Evolutionary conservation across 2,329 filamentous ascomycete genomes (phyloP).

Genomic region (Fusarium euwallaceae): DNA sequence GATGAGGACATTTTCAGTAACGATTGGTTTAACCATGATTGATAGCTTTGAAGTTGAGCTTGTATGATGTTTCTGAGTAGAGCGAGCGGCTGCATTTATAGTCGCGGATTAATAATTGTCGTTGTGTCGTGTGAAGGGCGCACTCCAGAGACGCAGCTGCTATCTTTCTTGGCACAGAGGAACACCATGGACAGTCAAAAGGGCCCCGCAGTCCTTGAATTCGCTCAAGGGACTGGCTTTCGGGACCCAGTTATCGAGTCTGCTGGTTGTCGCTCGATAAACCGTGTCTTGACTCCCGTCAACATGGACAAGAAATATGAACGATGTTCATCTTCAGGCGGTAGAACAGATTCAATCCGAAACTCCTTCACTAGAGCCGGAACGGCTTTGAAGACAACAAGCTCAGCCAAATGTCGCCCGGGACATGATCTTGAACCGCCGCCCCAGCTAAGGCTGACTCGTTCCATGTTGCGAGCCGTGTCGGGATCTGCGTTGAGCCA

Average conservation of each 20-base stretch:
- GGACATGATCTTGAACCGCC: constrained; percentile 65
- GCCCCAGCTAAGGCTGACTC: constrained; percentile 65
- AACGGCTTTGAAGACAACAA: constrained; percentile 62
- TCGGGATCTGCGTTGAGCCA: constrained; percentile 57
- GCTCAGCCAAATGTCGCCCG: constrained; percentile 63
- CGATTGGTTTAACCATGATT: constrained; percentile 38
- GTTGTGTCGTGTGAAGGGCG: constrained; percentile 39
- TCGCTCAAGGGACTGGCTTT: fast-evolving
- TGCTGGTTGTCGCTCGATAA: constrained; percentile 40
- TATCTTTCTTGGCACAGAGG: background rate
- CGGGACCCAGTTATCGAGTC: fast-evolving
- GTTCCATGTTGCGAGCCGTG: constrained; percentile 57
- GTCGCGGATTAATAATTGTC: constrained; percentile 26
- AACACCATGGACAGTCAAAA: background rate
- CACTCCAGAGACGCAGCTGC: background rate
- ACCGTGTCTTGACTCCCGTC: constrained; percentile 60
- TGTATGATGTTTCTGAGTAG: fast-evolving
- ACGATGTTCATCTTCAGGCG: constrained; percentile 54
- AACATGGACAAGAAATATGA: constrained; percentile 68
- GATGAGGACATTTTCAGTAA: constrained; percentile 46
- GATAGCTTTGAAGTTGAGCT: background rate
- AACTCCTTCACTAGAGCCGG: constrained; percentile 59
- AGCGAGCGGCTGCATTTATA: constrained; percentile 13
- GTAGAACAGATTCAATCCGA: constrained; percentile 56
- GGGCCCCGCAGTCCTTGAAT: too few species aligned